These are phyloP conservation scores for Gardenia jasminoides DNA, from an alignment of 257 asterid genomes.

Conservation along the genomic window DNA sequence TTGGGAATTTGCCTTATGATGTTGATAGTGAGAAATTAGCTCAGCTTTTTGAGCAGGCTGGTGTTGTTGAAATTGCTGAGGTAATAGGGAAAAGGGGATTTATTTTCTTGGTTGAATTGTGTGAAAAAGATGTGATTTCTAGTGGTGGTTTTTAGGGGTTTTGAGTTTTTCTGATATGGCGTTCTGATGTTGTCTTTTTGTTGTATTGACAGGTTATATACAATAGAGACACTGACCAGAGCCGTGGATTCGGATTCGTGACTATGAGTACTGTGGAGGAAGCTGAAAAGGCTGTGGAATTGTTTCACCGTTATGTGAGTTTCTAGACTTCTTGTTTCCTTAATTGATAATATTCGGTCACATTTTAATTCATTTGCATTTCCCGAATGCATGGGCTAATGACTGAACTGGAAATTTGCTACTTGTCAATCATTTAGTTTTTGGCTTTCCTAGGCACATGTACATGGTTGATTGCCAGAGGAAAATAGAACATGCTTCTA, in stretches of 20 bases:
- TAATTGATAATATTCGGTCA: not conserved
- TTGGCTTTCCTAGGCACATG: not conserved
- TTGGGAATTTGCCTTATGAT: slow-evolving; percentile 85
- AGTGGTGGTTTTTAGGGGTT: too few relatives aligned
- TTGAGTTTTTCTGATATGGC: not conserved
- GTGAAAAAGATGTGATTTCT: not conserved
- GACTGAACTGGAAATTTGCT: not conserved
- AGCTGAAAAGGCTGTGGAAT: slow-evolving; percentile 83
- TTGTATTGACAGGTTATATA: slow-evolving; percentile 56
- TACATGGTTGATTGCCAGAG: not conserved
- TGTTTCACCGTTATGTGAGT: slow-evolving; percentile 80
- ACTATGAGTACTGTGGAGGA: slow-evolving; percentile 86
- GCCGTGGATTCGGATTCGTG: slow-evolving; percentile 95
- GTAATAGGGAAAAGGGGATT: slow-evolving; percentile 22
- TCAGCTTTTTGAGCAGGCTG: slow-evolving; percentile 67
- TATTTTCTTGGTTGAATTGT: not conserved
- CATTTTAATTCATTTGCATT: not conserved
- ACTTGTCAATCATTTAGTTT: not conserved
- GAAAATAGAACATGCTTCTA: not conserved
- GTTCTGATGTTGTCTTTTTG: not conserved
- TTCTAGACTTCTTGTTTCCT: not conserved
- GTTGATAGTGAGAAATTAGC: slow-evolving; percentile 68
- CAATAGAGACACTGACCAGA: slow-evolving; percentile 71
- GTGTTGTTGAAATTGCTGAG: slow-evolving; percentile 87
- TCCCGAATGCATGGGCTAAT: not conserved